Evolutionary conservation across 768 basidiomycete species (phyloP).

Genomic region (Termitomyces eurrhizus): DNA sequence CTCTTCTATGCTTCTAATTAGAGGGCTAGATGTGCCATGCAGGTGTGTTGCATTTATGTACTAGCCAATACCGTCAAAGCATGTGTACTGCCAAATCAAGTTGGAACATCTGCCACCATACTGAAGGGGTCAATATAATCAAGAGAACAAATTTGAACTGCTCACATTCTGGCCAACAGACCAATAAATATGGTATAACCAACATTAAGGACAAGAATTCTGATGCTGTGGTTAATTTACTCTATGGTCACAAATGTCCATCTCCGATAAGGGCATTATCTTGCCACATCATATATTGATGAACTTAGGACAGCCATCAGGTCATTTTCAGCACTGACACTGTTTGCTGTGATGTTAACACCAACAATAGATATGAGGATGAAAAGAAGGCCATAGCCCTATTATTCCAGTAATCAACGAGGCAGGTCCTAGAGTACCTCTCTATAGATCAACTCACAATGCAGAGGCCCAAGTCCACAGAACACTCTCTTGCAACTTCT

Average conservation of each 20-base stretch:
- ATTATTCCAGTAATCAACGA: slow-evolving; percentile 49
- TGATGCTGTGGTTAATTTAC: slow-evolving; percentile 65
- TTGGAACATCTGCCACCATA: too few species aligned
- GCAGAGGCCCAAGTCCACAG: slow-evolving; percentile 40
- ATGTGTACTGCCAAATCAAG: too few species aligned
- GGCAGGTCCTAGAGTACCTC: slow-evolving; percentile 62
- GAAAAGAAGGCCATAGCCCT: background rate
- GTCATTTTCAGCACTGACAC: slow-evolving; percentile 72
- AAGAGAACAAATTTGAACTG: too few species aligned
- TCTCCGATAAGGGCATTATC: slow-evolving; percentile 72
- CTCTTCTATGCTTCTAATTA: too few species aligned
- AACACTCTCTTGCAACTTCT: too few species aligned
- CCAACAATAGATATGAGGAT: slow-evolving; percentile 60
- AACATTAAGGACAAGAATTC: slow-evolving; percentile 76
- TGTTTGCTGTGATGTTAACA: slow-evolving; percentile 74
- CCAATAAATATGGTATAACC: slow-evolving; percentile 83
- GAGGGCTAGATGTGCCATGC: too few species aligned
- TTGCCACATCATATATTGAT: slow-evolving; percentile 82
- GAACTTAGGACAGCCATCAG: slow-evolving; percentile 75
- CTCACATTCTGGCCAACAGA: slow-evolving; percentile 72
- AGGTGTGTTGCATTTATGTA: too few species aligned
- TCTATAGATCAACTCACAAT: slow-evolving; percentile 66
- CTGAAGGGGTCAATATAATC: too few species aligned
- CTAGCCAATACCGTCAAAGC: too few species aligned
- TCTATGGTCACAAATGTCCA: slow-evolving; percentile 87